Percentiles rank a stretch among this genome's conserved stretches.
These are phyloP conservation scores for Yamadazyma philogaea DNA, from an alignment of 805 yeast genomes.

Conservation along the genomic window DNA sequence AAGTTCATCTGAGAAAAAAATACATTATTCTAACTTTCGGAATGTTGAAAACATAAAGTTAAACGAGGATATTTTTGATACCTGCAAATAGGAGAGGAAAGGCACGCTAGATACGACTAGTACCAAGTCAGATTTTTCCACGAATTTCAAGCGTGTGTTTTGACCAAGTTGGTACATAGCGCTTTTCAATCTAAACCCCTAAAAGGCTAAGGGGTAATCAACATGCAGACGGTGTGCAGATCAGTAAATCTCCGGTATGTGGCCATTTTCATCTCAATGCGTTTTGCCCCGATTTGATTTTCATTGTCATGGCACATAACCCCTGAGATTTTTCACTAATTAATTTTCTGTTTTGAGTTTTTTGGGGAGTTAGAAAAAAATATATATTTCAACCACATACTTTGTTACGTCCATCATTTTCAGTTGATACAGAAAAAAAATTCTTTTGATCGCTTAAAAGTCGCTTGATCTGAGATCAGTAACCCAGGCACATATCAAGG, in stretches of 20 bases:
- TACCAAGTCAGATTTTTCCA: slow-evolving; percentile 1
- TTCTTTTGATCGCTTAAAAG: not conserved
- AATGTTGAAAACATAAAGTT: slow-evolving; percentile 2
- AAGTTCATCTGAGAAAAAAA: not conserved
- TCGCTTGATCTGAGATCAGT: no score
- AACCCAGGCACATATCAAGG: no score
- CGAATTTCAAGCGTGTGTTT: slow-evolving; percentile 1
- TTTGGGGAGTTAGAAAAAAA: not conserved
- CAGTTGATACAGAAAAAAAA: not conserved
- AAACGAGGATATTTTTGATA: not conserved
- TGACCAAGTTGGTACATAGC: not conserved
- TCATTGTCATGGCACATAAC: no score
- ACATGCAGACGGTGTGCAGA: not conserved
- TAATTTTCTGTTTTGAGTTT: not conserved
- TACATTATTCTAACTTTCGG: slow-evolving; percentile 4
- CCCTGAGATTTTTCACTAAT: no score
- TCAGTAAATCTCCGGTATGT: not conserved
- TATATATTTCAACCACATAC: not conserved
- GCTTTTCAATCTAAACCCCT: slow-evolving; percentile 5
- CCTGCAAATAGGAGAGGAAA: not conserved
- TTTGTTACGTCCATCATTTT: not conserved
- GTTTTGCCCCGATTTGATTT: not conserved
- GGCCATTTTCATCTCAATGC: not conserved
- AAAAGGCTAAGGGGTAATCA: not conserved
- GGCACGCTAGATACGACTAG: not conserved